Evolutionary conservation across 768 basidiomycete genomes (phyloP).

Genomic region (Pleurotus tuoliensis): DNA sequence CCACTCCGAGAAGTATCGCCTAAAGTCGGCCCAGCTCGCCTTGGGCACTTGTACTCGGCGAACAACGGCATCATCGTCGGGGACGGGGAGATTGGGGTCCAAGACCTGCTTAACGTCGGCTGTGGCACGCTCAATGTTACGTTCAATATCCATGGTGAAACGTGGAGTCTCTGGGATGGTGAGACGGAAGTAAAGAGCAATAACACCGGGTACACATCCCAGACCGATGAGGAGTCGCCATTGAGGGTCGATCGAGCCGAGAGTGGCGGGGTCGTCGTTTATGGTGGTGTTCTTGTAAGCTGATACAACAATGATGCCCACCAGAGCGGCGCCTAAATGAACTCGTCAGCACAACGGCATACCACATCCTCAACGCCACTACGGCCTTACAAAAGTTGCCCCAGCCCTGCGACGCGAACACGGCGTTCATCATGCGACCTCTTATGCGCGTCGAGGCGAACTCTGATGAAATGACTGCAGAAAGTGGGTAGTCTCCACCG

Average conservation of each 20-base stretch:
- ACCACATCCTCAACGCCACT: neutral
- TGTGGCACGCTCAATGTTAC: constrained; percentile 72
- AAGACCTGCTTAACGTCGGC: constrained; percentile 72
- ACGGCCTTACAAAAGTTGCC: constrained; percentile 64
- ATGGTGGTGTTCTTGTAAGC: constrained; percentile 65
- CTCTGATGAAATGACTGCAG: constrained; percentile 85
- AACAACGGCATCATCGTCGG: constrained; percentile 53
- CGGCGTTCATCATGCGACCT: constrained; percentile 86
- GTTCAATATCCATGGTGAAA: constrained; percentile 88
- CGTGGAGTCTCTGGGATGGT: constrained; percentile 93
- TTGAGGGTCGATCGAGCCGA: constrained; percentile 61
- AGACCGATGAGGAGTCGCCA: constrained; percentile 83
- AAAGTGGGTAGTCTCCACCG: constrained; percentile 86
- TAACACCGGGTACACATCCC: constrained; percentile 74
- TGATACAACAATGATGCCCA: constrained; percentile 57
- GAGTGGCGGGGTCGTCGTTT: constrained; percentile 32
- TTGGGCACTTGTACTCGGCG: constrained; percentile 67
- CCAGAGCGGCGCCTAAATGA: constrained; percentile 53
- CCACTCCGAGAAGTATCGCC: constrained; percentile 64
- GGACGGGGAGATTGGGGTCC: constrained; percentile 37
- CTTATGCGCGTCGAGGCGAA: constrained; percentile 76
- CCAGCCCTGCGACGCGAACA: constrained; percentile 86
- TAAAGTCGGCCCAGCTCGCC: constrained; percentile 68
- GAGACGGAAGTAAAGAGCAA: constrained; percentile 89
- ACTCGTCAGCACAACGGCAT: neutral